Percentiles rank a stretch among this genome's conserved stretches.
Evolutionary conservation across 2,329 filamentous ascomycete species (phyloP).

Genomic region (Sporothrix schenckii): DNA sequence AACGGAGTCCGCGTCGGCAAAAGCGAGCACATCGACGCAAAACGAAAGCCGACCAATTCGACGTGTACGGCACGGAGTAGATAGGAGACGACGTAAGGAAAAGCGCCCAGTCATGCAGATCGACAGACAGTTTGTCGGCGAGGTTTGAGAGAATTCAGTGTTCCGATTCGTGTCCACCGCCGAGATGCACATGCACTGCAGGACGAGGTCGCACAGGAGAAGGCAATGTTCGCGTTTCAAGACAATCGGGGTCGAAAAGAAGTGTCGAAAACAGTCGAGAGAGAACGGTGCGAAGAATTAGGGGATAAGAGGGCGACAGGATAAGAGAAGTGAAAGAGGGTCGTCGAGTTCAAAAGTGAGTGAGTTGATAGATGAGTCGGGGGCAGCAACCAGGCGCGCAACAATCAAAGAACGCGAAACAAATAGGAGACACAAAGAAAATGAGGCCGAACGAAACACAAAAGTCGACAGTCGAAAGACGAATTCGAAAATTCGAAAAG

Average conservation of each 20-base stretch:
- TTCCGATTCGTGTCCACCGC: background rate
- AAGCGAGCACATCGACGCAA: conserved; percentile 6
- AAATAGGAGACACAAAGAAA: background rate
- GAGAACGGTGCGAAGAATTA: background rate
- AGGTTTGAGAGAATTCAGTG: background rate
- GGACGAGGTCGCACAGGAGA: conserved; percentile 22
- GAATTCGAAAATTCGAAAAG: background rate
- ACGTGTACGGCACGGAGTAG: background rate
- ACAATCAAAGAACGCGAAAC: conserved; percentile 26
- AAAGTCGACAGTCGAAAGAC: background rate
- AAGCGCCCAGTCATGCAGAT: background rate
- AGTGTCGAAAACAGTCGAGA: background rate
- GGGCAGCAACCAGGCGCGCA: conserved; percentile 31
- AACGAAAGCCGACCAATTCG: background rate
- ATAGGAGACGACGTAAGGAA: background rate
- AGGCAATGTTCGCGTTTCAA: background rate
- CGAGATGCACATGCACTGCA: conserved; percentile 28
- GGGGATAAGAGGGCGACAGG: background rate
- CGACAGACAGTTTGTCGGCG: background rate
- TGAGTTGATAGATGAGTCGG: background rate
- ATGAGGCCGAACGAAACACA: background rate
- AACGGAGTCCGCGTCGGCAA: background rate
- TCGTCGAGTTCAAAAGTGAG: conserved; percentile 13
- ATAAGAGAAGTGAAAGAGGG: background rate
- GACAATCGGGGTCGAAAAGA: background rate